These are phyloP conservation scores for Elsinoe australis DNA, from an alignment of 2,329 filamentous ascomycete genomes.

Conservation along the genomic window DNA sequence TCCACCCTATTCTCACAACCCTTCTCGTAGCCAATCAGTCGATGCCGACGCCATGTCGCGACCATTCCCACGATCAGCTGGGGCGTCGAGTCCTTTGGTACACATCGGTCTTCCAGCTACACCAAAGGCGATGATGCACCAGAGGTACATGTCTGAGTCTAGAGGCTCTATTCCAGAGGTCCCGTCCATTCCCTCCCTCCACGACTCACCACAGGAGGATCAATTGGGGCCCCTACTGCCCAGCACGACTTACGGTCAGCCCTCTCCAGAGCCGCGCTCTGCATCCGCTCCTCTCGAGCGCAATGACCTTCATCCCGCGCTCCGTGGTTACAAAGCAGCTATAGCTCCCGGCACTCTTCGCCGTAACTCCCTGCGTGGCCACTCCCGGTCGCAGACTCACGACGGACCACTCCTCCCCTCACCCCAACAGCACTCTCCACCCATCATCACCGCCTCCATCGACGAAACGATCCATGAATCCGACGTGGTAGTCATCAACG, in stretches of 20 bases:
- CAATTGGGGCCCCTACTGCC: slow-evolving; percentile 40
- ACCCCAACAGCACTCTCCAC: slow-evolving; percentile 25
- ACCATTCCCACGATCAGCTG: slow-evolving; percentile 29
- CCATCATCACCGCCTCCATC: slow-evolving; percentile 45
- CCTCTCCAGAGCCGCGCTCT: slow-evolving; percentile 32
- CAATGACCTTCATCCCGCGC: slow-evolving; percentile 24
- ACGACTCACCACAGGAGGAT: slow-evolving; percentile 28
- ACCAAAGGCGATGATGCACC: slow-evolving; percentile 80
- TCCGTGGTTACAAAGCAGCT: slow-evolving; percentile 31
- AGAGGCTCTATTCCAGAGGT: slow-evolving; percentile 47
- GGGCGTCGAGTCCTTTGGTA: slow-evolving; percentile 44
- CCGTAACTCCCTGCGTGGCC: slow-evolving; percentile 33
- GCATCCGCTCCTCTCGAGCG: slow-evolving; percentile 44
- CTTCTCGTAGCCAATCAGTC: slow-evolving; percentile 56
- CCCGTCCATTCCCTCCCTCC: slow-evolving; percentile 44
- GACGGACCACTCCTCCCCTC: slow-evolving; percentile 26
- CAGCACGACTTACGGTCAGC: slow-evolving; percentile 40
- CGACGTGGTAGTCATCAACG: slow-evolving; percentile 36
- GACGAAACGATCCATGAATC: slow-evolving; percentile 45
- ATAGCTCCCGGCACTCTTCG: slow-evolving; percentile 25
- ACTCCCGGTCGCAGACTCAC: slow-evolving; percentile 39
- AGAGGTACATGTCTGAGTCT: slow-evolving; percentile 56
- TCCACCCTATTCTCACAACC: slow-evolving; percentile 31
- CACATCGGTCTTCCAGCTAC: slow-evolving; percentile 80
- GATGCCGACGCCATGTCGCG: slow-evolving; percentile 47